Percentiles rank a stretch among this genome's conserved stretches.
These are phyloP conservation scores for Candida loeiensis DNA, from an alignment of 805 yeast species.

Conservation along the genomic window DNA sequence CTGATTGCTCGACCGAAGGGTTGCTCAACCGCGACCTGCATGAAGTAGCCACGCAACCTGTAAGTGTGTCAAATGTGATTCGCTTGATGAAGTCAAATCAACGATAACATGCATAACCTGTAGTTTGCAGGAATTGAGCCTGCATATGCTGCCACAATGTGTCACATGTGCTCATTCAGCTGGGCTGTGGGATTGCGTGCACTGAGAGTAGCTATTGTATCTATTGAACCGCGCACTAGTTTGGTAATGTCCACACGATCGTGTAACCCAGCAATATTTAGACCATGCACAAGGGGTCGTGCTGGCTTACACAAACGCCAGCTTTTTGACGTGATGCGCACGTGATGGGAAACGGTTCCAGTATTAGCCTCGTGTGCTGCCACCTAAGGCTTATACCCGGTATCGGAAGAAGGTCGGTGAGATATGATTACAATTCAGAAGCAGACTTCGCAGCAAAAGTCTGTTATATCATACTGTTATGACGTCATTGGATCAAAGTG, in stretches of 20 bases:
- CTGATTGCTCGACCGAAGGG: background rate
- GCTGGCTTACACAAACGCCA: background rate
- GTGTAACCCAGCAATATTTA: background rate
- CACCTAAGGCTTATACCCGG: too few species aligned
- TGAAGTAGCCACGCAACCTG: background rate
- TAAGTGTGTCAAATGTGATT: background rate
- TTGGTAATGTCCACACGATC: background rate
- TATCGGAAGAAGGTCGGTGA: too few species aligned
- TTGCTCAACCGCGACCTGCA: background rate
- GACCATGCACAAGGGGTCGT: background rate
- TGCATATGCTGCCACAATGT: background rate
- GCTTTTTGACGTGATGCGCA: background rate
- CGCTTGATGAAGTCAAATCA: too few species aligned
- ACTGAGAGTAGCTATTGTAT: background rate
- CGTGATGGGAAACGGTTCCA: too few species aligned
- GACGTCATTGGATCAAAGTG: too few species aligned
- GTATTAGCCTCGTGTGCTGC: too few species aligned
- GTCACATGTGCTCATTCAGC: background rate
- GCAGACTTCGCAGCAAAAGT: too few species aligned
- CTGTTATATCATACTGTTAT: too few species aligned
- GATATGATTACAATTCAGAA: too few species aligned
- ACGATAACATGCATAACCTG: too few species aligned
- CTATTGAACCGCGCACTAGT: background rate
- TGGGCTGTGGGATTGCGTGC: constrained; percentile 1
- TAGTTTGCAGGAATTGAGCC: background rate